Percentiles rank a stretch among this genome's conserved stretches.
phyloP scores from a whole-genome alignment of 208 protist genomes.

The Blastocrithidia nonstop region DNA sequence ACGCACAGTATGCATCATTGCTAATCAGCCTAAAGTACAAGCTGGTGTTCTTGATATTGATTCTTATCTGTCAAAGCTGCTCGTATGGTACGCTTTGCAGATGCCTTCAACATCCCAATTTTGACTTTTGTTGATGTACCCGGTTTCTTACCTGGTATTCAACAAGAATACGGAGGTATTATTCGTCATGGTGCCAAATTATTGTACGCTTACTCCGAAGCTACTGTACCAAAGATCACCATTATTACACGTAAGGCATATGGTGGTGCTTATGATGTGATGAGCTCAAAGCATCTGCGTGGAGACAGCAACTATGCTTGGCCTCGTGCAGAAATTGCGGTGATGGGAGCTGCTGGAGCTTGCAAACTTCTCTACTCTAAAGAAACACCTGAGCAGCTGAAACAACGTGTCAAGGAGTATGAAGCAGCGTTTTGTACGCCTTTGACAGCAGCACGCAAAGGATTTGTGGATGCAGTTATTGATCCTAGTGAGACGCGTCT shows the following conservation, averaged over 20 bases:
- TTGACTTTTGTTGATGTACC: conserved; percentile 95
- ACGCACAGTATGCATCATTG: conserved; percentile 86
- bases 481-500: conserved; percentile 65
- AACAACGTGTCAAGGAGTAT: conserved; percentile 58
- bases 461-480: conserved; percentile 93
- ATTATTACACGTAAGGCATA: conserved; percentile 95
- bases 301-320: conserved; percentile 93
- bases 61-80: conserved; percentile 77
- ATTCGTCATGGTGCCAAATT: conserved; percentile 95
- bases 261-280: conserved; percentile 94
- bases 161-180: conserved; percentile 88
- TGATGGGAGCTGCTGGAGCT: conserved; percentile 93
- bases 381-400: conserved; percentile 23
- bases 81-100: conserved; percentile 93
- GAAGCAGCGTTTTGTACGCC: conserved; percentile 83
- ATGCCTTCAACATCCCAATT: conserved; percentile 95
- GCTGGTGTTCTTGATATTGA: conserved; percentile 92
- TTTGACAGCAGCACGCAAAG: conserved; percentile 74
- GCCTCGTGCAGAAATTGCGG: conserved; percentile 89
- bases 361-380: conserved; percentile 86
- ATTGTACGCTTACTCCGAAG: conserved; percentile 95
- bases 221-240: conserved; percentile 93
- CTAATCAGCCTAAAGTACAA: conserved; percentile 88
- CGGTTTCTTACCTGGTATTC: conserved; percentile 91
- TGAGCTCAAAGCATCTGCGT: conserved; percentile 90